Evolutionary conservation across 108 stramenopile species (phyloP).

Genomic region (Seminavis robusta): DNA sequence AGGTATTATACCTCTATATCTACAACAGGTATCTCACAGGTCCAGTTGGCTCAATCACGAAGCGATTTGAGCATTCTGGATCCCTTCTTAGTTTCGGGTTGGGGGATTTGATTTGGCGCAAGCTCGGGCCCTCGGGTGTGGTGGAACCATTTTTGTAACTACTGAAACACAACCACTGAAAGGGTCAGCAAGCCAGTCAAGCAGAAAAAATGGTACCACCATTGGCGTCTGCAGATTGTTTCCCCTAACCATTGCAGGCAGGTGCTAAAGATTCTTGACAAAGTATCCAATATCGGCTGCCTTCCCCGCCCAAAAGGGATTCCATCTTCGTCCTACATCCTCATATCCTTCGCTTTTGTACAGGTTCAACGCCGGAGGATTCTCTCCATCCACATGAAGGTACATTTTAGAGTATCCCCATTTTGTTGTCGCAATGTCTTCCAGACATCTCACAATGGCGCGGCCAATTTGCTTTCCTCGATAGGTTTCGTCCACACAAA

Average conservation of each 20-base stretch:
- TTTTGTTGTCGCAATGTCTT: constrained; percentile 55
- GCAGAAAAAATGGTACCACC: too few relatives aligned
- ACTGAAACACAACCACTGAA: too few relatives aligned
- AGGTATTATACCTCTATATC: too few relatives aligned
- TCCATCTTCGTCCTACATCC: constrained; percentile 78
- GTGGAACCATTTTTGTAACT: too few relatives aligned
- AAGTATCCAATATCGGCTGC: constrained; percentile 77
- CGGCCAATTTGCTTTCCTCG: constrained; percentile 65
- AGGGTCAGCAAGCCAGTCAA: too few relatives aligned
- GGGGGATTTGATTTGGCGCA: too few relatives aligned
- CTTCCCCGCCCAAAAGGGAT: constrained; percentile 74
- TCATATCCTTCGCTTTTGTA: constrained; percentile 69
- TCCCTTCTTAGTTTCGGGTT: too few relatives aligned
- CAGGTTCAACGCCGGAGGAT: constrained; percentile 63
- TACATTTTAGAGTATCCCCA: constrained; percentile 74
- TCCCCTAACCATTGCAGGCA: background rate
- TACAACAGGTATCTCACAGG: too few relatives aligned
- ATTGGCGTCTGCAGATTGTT: too few relatives aligned
- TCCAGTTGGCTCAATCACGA: too few relatives aligned
- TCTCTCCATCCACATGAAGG: constrained; percentile 80
- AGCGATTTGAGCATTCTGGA: too few relatives aligned
- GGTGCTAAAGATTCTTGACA: constrained; percentile 37
- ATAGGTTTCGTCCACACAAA: constrained; percentile 63
- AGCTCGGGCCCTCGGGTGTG: too few relatives aligned
- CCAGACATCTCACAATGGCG: constrained; percentile 67